Conservation (phyloP, 202 grass and related monocot species). For the Cymbopogon flexuosus region DNA sequence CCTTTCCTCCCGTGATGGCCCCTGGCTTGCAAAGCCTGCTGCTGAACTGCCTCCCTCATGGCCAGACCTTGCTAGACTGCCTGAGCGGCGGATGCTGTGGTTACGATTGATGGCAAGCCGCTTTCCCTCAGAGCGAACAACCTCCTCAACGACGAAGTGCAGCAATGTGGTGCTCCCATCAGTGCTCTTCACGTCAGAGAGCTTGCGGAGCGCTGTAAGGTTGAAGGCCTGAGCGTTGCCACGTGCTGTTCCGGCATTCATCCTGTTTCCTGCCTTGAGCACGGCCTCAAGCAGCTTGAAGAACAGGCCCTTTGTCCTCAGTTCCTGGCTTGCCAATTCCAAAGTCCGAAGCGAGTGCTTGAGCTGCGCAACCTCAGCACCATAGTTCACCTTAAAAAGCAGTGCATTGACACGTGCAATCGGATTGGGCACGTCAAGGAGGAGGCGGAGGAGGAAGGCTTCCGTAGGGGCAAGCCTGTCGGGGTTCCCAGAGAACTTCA, state of each 20-base stretch:
- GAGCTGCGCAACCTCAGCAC: conserved; percentile 51
- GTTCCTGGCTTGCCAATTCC: conserved; percentile 74
- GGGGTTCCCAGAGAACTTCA: conserved; percentile 61
- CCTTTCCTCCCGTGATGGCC: conserved; percentile 54
- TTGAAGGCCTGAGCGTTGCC: conserved; percentile 95
- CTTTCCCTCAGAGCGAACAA: conserved; percentile 86
- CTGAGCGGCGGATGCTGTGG: conserved; percentile 62
- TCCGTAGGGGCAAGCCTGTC: conserved; percentile 60
- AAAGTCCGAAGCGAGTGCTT: conserved; percentile 53
- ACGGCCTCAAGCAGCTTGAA: conserved; percentile 88
- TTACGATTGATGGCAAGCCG: conserved; percentile 63
- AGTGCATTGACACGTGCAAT: conserved; percentile 63
- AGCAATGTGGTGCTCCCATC: conserved; percentile 75
- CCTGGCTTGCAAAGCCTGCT: conserved; percentile 16
- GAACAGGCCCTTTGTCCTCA: conserved; percentile 72
- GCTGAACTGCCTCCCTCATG: conserved; percentile 35
- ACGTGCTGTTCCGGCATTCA: conserved; percentile 86
- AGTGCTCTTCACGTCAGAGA: conserved; percentile 91
- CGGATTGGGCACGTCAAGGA: conserved; percentile 56
- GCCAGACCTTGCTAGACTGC: conserved; percentile 44
- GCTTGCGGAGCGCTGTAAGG: conserved; percentile 67
- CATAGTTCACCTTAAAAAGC: conserved; percentile 81
- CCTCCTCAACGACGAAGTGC: conserved; percentile 84
- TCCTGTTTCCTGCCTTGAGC: conserved; percentile 91
- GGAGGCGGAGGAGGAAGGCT: conserved; percentile 64